Conservation (phyloP, 2,329 filamentous ascomycete genomes). For the Coleophoma cylindrospora region DNA sequence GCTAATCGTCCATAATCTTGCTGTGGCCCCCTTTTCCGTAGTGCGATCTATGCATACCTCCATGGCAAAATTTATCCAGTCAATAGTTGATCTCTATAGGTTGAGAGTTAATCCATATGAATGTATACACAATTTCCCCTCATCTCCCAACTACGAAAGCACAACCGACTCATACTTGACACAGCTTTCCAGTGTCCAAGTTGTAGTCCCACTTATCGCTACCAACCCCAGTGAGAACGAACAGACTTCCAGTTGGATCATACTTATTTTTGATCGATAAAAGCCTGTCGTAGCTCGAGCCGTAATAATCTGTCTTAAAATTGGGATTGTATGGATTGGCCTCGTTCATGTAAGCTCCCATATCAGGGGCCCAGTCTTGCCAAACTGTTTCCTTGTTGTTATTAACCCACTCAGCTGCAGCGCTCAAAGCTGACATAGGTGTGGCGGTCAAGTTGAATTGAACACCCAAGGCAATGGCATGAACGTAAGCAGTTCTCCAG, state of each 20-base stretch:
- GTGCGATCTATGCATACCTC: no score
- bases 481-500: conserved; percentile 7
- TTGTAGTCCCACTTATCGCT: conserved; percentile 10
- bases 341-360: conserved; percentile 43
- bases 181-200: conserved; percentile 4
- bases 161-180: not conserved
- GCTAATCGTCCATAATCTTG: no score
- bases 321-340: conserved; percentile 36
- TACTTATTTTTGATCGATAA: conserved; percentile 9
- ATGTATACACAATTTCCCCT: no score
- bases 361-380: conserved; percentile 22
- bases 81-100: no score
- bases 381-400: conserved; percentile 20
- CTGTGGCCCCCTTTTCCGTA: no score
- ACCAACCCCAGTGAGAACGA: conserved; percentile 6
- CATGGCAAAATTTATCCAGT: no score
- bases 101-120: no score
- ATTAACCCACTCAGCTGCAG: conserved; percentile 14
- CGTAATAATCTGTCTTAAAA: conserved; percentile 38
- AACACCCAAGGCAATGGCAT: conserved; percentile 3
- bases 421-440: not conserved
- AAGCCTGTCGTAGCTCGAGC: conserved; percentile 15
- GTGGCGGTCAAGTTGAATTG: not conserved
- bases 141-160: no score
- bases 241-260: conserved; percentile 8